Base-by-base conservation (phyloP, 805 yeast genomes). In the Starmerella tilneyi region DNA sequence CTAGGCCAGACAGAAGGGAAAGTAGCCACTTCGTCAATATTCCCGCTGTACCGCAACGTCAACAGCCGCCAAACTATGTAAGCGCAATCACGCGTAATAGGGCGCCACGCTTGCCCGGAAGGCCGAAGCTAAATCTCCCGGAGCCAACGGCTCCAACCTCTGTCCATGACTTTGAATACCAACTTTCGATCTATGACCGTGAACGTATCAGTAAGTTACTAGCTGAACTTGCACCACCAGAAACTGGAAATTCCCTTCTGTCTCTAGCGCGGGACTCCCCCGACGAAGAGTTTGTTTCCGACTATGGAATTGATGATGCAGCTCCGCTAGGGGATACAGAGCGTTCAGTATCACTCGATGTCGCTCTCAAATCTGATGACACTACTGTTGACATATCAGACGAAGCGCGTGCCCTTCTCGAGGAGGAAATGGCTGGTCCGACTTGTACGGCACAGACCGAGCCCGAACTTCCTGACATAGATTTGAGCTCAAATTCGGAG, bases 111-210 rank as follows among this genome's bases (percentile, higher is more conserved):
- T 30, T 24, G 24, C 36, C 47, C 4, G 30, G 30, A 39, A 13
- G 48, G 31, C 45, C 39, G 8, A 45, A 35, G 16, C 34, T 45
- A 3, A 35, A 2, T 2, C 34, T 45, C 2, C 37, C 48, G 5
- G 22, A 29, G 3, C 45, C 45, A 22, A 13, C 16, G 3, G 8
- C 5, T n/a, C 29, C 4, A 4, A 8, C 23, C 2, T 2, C n/a
- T 3, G 9, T 13, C 5, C 11, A 31, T 23, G 19, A 7, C 13
- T 9, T 8, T 5, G 13, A 22, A 26, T 4, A 11, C 9, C n/a
- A 19, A n/a, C 15, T 15, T 24, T 13, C 22, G 5, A 3, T 9
- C 8, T 7, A n/a, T 9, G 31, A 38, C 9, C 41, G 11, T 11
- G 26, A n/a, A 8, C 32, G 24, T 20, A 11, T 28, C 24, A 8